These are phyloP conservation scores for Colletotrichum endophyticum DNA, from an alignment of 2,329 filamentous ascomycete genomes.

Conservation along the genomic window DNA sequence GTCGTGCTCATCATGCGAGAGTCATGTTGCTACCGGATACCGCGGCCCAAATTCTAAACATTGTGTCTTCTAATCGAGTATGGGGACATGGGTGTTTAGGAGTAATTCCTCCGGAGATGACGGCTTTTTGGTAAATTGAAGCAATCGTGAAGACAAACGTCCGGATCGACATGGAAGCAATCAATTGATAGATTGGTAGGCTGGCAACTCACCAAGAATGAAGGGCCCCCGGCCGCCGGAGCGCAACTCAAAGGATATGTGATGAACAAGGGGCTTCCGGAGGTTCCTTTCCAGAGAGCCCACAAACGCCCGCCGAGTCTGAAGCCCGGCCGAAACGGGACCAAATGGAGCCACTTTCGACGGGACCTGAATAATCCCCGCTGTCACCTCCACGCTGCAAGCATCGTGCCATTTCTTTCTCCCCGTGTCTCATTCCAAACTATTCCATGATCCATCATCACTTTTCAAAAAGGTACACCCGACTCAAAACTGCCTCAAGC, in stretches of 20 bases:
- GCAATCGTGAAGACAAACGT: not conserved
- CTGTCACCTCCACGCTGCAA: conserved; percentile 1
- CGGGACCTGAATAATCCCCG: not conserved
- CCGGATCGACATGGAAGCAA: not conserved
- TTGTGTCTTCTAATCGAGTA: not conserved
- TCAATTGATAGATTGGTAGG: not conserved
- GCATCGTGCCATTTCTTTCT: not conserved
- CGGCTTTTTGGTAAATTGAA: not conserved
- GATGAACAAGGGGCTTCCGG: not conserved
- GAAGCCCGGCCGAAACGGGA: not conserved
- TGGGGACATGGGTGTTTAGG: not conserved
- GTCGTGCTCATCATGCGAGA: not conserved
- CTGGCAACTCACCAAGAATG: not conserved
- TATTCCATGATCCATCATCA: not conserved
- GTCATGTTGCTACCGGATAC: not conserved
- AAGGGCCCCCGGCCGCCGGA: not conserved
- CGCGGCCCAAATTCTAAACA: not conserved
- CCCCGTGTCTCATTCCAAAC: not conserved
- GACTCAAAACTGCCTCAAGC: not conserved
- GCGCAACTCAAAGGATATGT: not conserved
- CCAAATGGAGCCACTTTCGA: not conserved
- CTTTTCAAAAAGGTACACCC: not conserved
- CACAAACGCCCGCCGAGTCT: not conserved
- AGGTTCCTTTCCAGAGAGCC: not conserved
- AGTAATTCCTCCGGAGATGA: conserved; percentile 3